phyloP scores from a whole-genome alignment of 345 rosid genomes.

The Pugionium dolabratum region DNA sequence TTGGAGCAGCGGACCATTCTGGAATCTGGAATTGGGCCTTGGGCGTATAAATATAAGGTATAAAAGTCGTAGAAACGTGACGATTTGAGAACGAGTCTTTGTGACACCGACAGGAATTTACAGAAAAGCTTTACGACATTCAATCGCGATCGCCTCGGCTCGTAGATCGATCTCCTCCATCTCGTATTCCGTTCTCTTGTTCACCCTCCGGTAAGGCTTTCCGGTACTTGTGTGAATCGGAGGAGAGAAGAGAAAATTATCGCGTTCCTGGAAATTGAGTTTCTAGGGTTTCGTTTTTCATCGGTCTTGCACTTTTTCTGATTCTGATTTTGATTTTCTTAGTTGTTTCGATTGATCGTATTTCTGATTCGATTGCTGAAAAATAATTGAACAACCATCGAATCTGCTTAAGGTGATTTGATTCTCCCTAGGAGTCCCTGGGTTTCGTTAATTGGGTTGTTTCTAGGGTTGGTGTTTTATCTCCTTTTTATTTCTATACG shows the following conservation, averaged over 20 bases:
- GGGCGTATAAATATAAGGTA: neutral
- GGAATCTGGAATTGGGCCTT: neutral
- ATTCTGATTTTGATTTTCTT: conserved; percentile 14
- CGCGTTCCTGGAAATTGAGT: conserved; percentile 32
- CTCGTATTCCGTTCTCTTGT: conserved; percentile 15
- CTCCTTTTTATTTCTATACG: conserved; percentile 37
- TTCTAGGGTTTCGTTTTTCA: conserved; percentile 47
- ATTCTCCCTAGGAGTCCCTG: conserved; percentile 13
- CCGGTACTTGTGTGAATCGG: conserved; percentile 45
- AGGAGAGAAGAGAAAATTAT: conserved; percentile 42
- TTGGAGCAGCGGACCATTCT: conserved; percentile 25
- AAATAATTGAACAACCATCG: conserved; percentile 14
- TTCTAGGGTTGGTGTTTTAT: conserved; percentile 14
- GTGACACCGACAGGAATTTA: conserved; percentile 12
- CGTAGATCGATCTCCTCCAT: conserved; percentile 28
- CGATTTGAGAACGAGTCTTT: conserved; percentile 25
- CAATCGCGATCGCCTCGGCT: conserved; percentile 31
- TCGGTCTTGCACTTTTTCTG: neutral
- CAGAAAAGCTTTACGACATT: conserved; percentile 24
- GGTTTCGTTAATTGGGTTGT: conserved; percentile 22
- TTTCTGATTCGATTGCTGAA: conserved; percentile 29
- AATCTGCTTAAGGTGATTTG: conserved; percentile 35
- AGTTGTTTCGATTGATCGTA: conserved; percentile 16
- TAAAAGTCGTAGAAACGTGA: neutral
- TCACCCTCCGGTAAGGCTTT: conserved; percentile 56